These are phyloP conservation scores for Leccinum pallidistipes DNA, from an alignment of 1,284 basidiomycete genomes.

Conservation along the genomic window DNA sequence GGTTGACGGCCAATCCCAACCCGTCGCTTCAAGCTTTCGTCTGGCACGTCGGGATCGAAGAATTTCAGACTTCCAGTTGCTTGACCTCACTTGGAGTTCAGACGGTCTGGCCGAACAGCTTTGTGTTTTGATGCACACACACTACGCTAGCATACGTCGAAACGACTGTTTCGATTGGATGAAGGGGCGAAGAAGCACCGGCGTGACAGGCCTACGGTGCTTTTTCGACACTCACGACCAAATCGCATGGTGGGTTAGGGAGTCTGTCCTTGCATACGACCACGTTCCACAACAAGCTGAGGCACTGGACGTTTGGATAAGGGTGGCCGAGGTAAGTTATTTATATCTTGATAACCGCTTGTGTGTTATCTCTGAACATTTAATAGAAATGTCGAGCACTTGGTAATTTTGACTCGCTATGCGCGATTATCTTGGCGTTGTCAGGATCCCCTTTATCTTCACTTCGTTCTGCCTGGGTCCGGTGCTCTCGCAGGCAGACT, in stretches of 20 bases:
- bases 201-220: slow-evolving; percentile 45
- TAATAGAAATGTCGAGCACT: slow-evolving; percentile 62
- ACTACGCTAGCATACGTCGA: slow-evolving; percentile 58
- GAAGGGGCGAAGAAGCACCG: slow-evolving; percentile 40
- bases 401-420: slow-evolving; percentile 69
- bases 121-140: slow-evolving; percentile 53
- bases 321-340: slow-evolving; percentile 62
- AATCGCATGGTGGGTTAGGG: slow-evolving; percentile 65
- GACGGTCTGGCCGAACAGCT: slow-evolving; percentile 64
- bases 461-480: slow-evolving; percentile 68
- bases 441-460: slow-evolving; percentile 57
- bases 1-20: slow-evolving; percentile 19
- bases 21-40: slow-evolving; percentile 9
- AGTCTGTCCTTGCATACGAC: slow-evolving; percentile 54
- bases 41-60: neutral
- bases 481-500: slow-evolving; percentile 49
- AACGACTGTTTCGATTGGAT: slow-evolving; percentile 62
- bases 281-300: slow-evolving; percentile 53
- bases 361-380: neutral
- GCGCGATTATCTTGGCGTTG: slow-evolving; percentile 63
- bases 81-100: slow-evolving; percentile 56
- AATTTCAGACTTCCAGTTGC: neutral
- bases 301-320: slow-evolving; percentile 73
- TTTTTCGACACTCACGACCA: slow-evolving; percentile 65
- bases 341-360: slow-evolving; percentile 20